Base-by-base conservation (phyloP, 2,329 filamentous ascomycete species). In the Epichloe sp. region DNA sequence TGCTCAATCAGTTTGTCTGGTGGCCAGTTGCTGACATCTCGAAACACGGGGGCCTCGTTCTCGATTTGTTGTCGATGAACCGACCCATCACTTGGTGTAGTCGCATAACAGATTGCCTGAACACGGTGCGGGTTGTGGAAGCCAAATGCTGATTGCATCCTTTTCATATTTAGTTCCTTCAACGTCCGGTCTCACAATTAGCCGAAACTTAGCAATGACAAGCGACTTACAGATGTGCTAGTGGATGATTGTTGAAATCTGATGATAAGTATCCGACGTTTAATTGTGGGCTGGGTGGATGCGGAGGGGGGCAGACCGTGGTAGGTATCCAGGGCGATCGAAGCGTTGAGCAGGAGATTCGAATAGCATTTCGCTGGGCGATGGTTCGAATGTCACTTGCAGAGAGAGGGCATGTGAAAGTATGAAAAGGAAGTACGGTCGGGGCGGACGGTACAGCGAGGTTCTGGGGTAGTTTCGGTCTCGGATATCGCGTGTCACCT, bases 131-230 rank as follows among this genome's bases (percentile, higher is more conserved):
- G 75, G 59, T 95, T 74, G 63, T 98, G 93, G 53, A 97, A 75
- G 0, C 93, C 93, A 68, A 98, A 98, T 5, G 97, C 90, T 1
- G 93, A 97, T 70, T 98, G 93, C 93, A 98, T 98, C 51, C 77
- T 80, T 51, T 19, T 36, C 12, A 31, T 21, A 12, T 12, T 45
- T 11, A 50, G 44, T n/a, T 40, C 15, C 8, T 17, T 19, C 19
- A 23, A 14, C 35, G n/a, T 11, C 23, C 26, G 10, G n/a, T 17
- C 8, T 35, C 12, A 26, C 42, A 41, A 3, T 8, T 14, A 34
- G 12, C 17, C 31, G 36, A 23, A 6, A 34, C 8, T 6, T 15
- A 7, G 15, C 10, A 26, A 36, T 10, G 10, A n/a, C 11, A 26
- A 40, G 34, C 31, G 31, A 60, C 76, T 70, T 71, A 80, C 76